Conservation (phyloP, 306 rosid genomes). For the Begonia masoniana region DNA sequence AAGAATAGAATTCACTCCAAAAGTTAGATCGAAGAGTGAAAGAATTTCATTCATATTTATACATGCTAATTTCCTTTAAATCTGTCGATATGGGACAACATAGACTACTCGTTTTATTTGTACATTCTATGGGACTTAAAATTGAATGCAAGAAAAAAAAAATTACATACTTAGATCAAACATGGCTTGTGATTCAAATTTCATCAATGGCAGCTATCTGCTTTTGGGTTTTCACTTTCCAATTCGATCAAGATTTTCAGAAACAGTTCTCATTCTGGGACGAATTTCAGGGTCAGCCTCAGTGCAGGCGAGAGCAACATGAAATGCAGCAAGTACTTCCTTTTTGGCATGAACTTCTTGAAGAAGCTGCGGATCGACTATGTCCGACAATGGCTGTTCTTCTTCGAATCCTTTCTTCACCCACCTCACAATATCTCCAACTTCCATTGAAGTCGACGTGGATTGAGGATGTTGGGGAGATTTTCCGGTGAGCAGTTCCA, state of each 20-base stretch:
- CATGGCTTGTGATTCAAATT: too few relatives aligned
- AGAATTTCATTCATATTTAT: too few relatives aligned
- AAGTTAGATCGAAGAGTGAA: too few relatives aligned
- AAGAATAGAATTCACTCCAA: too few relatives aligned
- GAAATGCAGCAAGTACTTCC: slow-evolving; percentile 82
- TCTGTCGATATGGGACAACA: too few relatives aligned
- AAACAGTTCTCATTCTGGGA: slow-evolving; percentile 83
- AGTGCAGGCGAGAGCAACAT: slow-evolving; percentile 73
- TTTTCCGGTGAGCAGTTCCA: slow-evolving; percentile 85
- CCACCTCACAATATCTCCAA: slow-evolving; percentile 82
- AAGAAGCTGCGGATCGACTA: slow-evolving; percentile 75
- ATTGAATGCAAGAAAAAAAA: too few relatives aligned
- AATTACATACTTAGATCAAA: too few relatives aligned
- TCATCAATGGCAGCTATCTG: slow-evolving; percentile 2
- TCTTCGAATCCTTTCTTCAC: slow-evolving; percentile 85
- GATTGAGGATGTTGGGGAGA: slow-evolving; percentile 84
- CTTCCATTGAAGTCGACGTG: slow-evolving; percentile 71
- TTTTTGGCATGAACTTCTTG: slow-evolving; percentile 90
- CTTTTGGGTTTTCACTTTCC: slow-evolving; percentile 14
- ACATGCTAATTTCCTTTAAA: too few relatives aligned
- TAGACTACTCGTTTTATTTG: too few relatives aligned
- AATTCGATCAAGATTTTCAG: slow-evolving; percentile 76
- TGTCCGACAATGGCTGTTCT: slow-evolving; percentile 76
- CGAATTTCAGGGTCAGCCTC: slow-evolving; percentile 80
- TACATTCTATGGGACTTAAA: too few relatives aligned